Evolutionary conservation across 768 basidiomycete species (phyloP).

Genomic region (Suillus cothurnatus): DNA sequence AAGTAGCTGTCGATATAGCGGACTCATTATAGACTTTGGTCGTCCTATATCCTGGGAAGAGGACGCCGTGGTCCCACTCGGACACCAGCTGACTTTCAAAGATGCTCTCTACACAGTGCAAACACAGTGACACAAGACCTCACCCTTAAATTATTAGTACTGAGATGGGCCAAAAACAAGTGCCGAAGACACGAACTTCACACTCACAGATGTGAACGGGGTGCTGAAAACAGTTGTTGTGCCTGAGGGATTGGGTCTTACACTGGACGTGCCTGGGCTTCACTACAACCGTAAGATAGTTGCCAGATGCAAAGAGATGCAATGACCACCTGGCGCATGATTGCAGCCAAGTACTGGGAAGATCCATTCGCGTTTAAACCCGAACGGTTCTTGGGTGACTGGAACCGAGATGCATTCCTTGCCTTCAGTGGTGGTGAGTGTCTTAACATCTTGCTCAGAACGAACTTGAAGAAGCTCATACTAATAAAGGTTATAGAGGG

Average conservation of each 20-base stretch:
- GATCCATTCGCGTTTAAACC: constrained; percentile 40
- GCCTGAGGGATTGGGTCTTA: no score
- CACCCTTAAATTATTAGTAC: constrained; percentile 40
- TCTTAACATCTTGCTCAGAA: neutral
- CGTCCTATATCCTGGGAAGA: constrained; percentile 51
- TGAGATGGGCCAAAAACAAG: constrained; percentile 46
- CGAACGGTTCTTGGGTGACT: constrained; percentile 52
- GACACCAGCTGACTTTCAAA: constrained; percentile 52
- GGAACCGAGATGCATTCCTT: constrained; percentile 55
- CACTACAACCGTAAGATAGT: no score
- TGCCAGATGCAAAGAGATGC: no score
- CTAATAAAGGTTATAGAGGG: constrained; percentile 39
- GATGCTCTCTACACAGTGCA: constrained; percentile 24
- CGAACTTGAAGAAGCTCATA: neutral
- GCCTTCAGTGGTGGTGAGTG: constrained; percentile 49
- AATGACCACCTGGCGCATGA: neutral
- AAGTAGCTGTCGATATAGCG: neutral
- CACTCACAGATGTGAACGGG: no score
- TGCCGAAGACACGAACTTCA: constrained; percentile 43
- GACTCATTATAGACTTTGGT: constrained; percentile 46
- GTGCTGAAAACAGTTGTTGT: no score
- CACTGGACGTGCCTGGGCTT: no score
- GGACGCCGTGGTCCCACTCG: constrained; percentile 39
- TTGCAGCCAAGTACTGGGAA: constrained; percentile 39
- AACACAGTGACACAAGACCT: constrained; percentile 36